phyloP scores from a whole-genome alignment of 2,329 filamentous ascomycete genomes.

The Penicillium palitans region DNA sequence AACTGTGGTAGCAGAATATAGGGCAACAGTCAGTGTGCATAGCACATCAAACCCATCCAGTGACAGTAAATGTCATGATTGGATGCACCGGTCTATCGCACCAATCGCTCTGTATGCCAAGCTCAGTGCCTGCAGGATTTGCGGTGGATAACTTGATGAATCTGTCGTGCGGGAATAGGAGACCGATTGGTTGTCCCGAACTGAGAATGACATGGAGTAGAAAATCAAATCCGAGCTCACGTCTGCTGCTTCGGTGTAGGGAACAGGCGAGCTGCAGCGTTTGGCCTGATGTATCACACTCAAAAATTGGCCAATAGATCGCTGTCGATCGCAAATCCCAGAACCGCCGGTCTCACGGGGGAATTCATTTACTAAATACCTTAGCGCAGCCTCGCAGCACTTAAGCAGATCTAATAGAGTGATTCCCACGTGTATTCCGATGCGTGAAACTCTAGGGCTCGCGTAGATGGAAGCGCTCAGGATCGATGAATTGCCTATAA shows the following conservation, averaged over 20 bases:
- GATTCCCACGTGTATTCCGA: neutral
- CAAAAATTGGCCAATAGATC: neutral
- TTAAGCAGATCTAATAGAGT: neutral
- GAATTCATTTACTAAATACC: neutral
- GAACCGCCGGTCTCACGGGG: neutral
- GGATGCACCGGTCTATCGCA: neutral
- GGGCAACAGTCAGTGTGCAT: neutral
- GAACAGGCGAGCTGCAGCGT: neutral
- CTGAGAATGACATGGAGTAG: neutral
- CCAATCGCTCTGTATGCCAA: conserved; percentile 15
- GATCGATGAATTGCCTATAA: neutral
- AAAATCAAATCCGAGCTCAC: neutral
- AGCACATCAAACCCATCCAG: neutral
- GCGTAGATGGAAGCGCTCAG: neutral
- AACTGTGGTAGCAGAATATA: neutral
- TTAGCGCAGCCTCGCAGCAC: neutral
- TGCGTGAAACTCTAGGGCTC: neutral
- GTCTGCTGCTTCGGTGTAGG: neutral
- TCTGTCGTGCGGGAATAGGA: neutral
- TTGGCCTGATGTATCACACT: neutral
- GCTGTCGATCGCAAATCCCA: neutral
- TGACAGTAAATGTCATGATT: neutral
- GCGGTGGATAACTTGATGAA: neutral
- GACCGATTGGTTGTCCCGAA: neutral
- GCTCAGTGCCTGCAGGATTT: conserved; percentile 11